Evolutionary conservation across 1,284 basidiomycete species (phyloP).

Genomic region (Tylopilus orsonianus): DNA sequence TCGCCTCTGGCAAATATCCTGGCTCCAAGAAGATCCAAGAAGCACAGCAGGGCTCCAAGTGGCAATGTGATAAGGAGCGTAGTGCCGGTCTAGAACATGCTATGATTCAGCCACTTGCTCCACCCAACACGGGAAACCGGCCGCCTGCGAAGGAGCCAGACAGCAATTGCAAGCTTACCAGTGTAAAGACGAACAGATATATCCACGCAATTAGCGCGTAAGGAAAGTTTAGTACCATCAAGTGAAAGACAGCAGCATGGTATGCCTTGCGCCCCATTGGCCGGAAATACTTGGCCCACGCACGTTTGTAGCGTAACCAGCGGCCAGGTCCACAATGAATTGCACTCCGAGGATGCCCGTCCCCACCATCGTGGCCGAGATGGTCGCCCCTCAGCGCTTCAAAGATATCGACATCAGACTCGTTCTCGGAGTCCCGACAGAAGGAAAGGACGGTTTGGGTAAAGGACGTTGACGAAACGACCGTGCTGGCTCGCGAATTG

Average conservation of each 20-base stretch:
- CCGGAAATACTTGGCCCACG: constrained; percentile 59
- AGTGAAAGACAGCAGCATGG: constrained; percentile 63
- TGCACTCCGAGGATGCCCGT: constrained; percentile 16
- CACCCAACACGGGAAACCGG: constrained; percentile 7
- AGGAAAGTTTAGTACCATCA: constrained; percentile 71
- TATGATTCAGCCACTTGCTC: constrained; percentile 20
- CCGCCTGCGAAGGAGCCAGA: constrained; percentile 2
- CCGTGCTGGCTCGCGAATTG: constrained; percentile 54
- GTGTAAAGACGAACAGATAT: constrained; percentile 73
- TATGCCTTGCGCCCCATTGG: constrained; percentile 56
- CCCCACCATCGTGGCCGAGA: constrained; percentile 8
- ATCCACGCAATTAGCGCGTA: constrained; percentile 71
- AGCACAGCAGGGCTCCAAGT: constrained; percentile 73
- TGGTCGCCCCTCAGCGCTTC: constrained; percentile 30
- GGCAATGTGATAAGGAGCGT: constrained; percentile 73
- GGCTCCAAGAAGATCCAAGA: constrained; percentile 71
- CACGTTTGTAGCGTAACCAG: constrained; percentile 31
- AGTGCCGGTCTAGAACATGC: constrained; percentile 58
- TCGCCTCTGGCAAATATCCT: constrained; percentile 68
- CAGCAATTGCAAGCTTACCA: constrained; percentile 45
- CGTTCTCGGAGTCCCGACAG: constrained; percentile 49
- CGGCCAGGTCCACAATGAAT: constrained; percentile 10
- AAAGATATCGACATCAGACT: constrained; percentile 40
- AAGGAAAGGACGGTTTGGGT: constrained; percentile 66
- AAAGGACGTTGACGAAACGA: constrained; percentile 49